phyloP scores from a whole-genome alignment of 2,329 filamentous ascomycete species.

The Aspergillus texensis region DNA sequence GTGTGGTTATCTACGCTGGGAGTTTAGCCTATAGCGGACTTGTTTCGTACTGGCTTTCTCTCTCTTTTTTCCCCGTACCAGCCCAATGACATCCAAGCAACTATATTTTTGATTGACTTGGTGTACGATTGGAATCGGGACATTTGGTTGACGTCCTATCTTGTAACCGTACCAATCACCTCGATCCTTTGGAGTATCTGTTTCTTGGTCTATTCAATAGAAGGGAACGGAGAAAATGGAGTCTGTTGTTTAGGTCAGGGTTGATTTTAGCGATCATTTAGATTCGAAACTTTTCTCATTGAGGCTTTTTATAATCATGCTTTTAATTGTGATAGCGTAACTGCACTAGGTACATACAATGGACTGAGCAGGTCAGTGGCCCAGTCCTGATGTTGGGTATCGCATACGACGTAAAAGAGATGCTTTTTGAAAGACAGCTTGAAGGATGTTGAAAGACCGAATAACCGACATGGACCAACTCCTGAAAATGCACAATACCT shows the following conservation, averaged over 20 bases:
- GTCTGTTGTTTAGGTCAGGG: conserved; percentile 12
- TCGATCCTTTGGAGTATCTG: background rate
- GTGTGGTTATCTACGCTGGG: background rate
- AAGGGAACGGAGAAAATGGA: conserved; percentile 18
- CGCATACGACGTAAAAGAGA: conserved; percentile 9
- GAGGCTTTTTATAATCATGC: background rate
- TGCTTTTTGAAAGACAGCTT: conserved; percentile 10
- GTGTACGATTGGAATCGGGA: conserved; percentile 7
- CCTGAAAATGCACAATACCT: conserved; percentile 21
- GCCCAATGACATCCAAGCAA: background rate
- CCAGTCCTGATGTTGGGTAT: conserved; percentile 21
- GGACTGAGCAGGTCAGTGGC: background rate
- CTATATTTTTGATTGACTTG: conserved; percentile 6
- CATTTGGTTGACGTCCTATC: background rate
- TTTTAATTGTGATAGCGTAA: conserved; percentile 4
- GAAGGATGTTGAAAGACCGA: conserved; percentile 5
- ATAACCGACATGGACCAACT: conserved; percentile 15
- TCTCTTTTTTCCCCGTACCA: background rate
- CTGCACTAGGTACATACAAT: conserved; percentile 7
- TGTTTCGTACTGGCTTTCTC: background rate
- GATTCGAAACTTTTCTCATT: conserved; percentile 7
- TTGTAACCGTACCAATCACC: background rate
- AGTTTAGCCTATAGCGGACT: background rate
- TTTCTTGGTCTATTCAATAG: conserved; percentile 13
- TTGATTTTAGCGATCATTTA: conserved; percentile 1